These are phyloP conservation scores for Torulaspora indica DNA, from an alignment of 805 yeast species.

Conservation along the genomic window DNA sequence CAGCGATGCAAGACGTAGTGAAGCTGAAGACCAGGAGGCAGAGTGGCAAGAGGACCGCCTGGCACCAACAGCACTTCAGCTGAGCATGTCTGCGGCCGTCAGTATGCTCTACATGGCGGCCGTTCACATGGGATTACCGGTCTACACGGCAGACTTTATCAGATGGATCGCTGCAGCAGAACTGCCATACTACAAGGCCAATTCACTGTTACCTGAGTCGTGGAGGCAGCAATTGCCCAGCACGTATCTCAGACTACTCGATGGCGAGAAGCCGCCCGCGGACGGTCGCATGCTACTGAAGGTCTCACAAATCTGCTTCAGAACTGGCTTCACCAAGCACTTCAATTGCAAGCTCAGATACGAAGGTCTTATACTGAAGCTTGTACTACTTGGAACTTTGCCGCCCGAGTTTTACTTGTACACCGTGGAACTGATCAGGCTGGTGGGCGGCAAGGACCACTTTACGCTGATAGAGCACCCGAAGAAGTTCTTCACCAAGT, in stretches of 20 bases:
- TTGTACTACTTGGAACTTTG: constrained; percentile 17
- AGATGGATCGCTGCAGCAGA: constrained; percentile 40
- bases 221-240: constrained; percentile 40
- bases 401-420: constrained; percentile 29
- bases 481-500: constrained; percentile 11
- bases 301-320: constrained; percentile 21
- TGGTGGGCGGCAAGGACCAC: constrained; percentile 6
- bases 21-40: constrained; percentile 17
- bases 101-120: constrained; percentile 49
- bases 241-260: constrained; percentile 36
- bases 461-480: constrained; percentile 13
- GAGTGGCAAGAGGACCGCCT: constrained; percentile 8
- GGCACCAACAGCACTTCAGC: constrained; percentile 6
- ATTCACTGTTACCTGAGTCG: constrained; percentile 39
- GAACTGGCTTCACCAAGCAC: constrained; percentile 9
- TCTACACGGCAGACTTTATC: constrained; percentile 48
- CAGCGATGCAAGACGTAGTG: constrained; percentile 10
- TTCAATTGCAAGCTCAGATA: constrained; percentile 15
- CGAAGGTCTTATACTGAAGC: constrained; percentile 24
- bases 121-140: constrained; percentile 45
- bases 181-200: constrained; percentile 47
- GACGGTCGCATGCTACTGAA: constrained; percentile 37
- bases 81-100: constrained; percentile 29
- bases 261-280: constrained; percentile 41
- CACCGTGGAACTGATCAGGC: constrained; percentile 16